These are phyloP conservation scores for Penicillium capsulatum DNA, from an alignment of 2,329 filamentous ascomycete genomes.

Conservation along the genomic window DNA sequence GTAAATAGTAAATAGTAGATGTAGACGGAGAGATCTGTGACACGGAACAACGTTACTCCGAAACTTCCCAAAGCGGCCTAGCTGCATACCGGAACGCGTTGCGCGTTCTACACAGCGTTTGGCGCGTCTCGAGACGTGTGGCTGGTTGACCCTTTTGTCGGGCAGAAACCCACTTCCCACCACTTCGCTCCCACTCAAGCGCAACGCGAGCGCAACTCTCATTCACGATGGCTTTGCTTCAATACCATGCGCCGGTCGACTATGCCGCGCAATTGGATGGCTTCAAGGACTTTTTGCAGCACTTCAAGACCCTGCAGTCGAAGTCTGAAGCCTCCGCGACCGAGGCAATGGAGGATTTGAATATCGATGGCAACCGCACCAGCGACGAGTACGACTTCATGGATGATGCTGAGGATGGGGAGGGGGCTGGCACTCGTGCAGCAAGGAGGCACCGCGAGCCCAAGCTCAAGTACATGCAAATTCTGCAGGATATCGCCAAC, in stretches of 20 bases:
- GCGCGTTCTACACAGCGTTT: conserved; percentile 4
- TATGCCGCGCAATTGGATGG: conserved; percentile 76
- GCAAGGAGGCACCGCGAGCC: conserved; percentile 52
- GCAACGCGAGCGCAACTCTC: conserved; percentile 7
- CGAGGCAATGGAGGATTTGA: conserved; percentile 76
- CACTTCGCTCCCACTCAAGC: conserved; percentile 15
- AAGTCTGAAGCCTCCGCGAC: conserved; percentile 63
- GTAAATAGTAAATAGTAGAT: too few relatives aligned
- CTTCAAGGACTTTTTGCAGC: conserved; percentile 81
- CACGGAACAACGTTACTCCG: too few relatives aligned
- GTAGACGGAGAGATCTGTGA: too few relatives aligned
- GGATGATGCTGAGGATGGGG: conserved; percentile 68
- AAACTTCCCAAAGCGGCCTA: conserved; percentile 6
- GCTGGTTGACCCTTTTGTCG: conserved; percentile 8
- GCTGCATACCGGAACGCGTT: conserved; percentile 12
- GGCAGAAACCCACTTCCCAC: conserved; percentile 18
- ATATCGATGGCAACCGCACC: conserved; percentile 79
- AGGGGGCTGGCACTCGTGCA: conserved; percentile 41
- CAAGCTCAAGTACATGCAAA: conserved; percentile 81
- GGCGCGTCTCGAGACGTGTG: background rate
- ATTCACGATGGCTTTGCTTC: conserved; percentile 74
- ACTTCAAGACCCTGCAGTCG: conserved; percentile 75
- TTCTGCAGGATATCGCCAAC: conserved; percentile 83
- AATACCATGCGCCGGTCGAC: conserved; percentile 72
- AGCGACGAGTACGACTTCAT: conserved; percentile 92